These are phyloP conservation scores for Ganoderma lucidum DNA, from an alignment of 1,284 basidiomycete genomes.

Conservation along the genomic window DNA sequence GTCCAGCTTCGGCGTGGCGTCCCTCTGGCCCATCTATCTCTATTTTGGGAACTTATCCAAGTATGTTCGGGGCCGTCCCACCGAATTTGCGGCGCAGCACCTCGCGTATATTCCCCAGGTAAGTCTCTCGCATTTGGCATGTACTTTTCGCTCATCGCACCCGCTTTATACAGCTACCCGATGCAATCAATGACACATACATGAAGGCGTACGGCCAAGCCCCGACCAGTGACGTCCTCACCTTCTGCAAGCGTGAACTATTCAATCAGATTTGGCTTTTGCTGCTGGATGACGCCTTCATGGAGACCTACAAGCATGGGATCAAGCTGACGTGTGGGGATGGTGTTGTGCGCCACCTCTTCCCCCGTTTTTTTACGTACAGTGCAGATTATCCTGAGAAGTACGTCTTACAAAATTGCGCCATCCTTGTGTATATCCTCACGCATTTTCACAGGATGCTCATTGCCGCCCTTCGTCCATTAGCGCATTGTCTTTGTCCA, in stretches of 20 bases:
- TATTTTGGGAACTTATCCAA: conserved; percentile 36
- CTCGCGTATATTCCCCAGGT: conserved; percentile 44
- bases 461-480: conserved; percentile 25
- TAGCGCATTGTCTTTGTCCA: conserved; percentile 40
- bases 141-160: too few species aligned
- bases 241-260: conserved; percentile 33
- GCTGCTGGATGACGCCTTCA: conserved; percentile 35
- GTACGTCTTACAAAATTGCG: conserved; percentile 31
- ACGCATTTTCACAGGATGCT: conserved; percentile 17
- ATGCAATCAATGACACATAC: conserved; percentile 39
- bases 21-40: conserved; percentile 16
- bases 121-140: neutral
- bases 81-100: conserved; percentile 26
- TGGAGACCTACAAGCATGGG: conserved; percentile 38
- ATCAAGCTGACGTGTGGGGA: conserved; percentile 36
- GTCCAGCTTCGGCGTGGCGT: conserved; percentile 28
- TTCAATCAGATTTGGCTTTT: conserved; percentile 36
- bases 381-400: conserved; percentile 44
- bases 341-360: conserved; percentile 32
- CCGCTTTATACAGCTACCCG: conserved; percentile 30
- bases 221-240: conserved; percentile 23
- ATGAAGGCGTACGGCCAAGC: conserved; percentile 23
- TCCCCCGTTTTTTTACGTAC: conserved; percentile 38
- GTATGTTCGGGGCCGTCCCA: conserved; percentile 32
- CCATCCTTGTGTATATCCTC: conserved; percentile 34